Evolutionary conservation across 1,139 yeast genomes (phyloP).

Genomic region (Groenewaldozyma auringiensis): DNA sequence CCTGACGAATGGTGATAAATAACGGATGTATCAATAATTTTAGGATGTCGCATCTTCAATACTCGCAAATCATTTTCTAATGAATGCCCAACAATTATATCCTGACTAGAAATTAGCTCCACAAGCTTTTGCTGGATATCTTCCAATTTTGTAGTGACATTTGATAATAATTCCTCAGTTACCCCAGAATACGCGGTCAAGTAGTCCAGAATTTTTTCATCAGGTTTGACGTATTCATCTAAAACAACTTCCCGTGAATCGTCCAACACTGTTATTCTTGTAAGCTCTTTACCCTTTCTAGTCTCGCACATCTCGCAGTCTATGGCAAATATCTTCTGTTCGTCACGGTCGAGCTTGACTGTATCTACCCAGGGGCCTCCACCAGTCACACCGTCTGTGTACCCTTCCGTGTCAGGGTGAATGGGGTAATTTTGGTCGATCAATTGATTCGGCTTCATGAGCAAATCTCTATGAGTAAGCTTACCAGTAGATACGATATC

Average conservation of each 20-base stretch:
- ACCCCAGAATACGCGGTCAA: constrained; percentile 82
- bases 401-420: constrained; percentile 35
- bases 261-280: constrained; percentile 71
- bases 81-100: constrained; percentile 81
- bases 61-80: constrained; percentile 82
- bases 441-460: constrained; percentile 43
- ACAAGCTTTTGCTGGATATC: constrained; percentile 60
- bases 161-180: constrained; percentile 54
- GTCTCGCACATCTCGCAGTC: constrained; percentile 93
- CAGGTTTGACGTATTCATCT: constrained; percentile 74
- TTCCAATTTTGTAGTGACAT: constrained; percentile 54
- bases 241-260: constrained; percentile 51
- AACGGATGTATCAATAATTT: constrained; percentile 78
- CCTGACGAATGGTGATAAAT: constrained; percentile 75
- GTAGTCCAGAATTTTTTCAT: constrained; percentile 65
- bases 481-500: constrained; percentile 16
- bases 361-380: constrained; percentile 51
- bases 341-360: constrained; percentile 19
- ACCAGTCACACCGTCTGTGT: constrained; percentile 15
- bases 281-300: constrained; percentile 52
- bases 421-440: constrained; percentile 51
- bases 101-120: constrained; percentile 53
- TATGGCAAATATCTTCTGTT: constrained; percentile 59
- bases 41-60: constrained; percentile 65
- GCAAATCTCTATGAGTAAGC: constrained; percentile 45